Evolutionary conservation across 2,329 filamentous ascomycete species (phyloP).

Genomic region (Bretziella fagacearum): DNA sequence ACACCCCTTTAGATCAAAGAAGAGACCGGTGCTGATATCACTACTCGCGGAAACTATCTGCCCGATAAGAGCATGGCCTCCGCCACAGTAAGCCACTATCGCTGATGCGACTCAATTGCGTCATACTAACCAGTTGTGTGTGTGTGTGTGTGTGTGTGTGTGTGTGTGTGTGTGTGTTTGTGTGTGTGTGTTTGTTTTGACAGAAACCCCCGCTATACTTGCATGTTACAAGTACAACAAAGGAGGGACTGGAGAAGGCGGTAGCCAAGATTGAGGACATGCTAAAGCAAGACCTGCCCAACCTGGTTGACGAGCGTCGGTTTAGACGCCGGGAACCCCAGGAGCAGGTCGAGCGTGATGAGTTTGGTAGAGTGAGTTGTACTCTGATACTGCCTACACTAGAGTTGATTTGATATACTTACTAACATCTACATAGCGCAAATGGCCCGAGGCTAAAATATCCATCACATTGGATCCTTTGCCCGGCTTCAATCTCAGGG

Average conservation of each 20-base stretch:
- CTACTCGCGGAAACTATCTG: conserved; percentile 88
- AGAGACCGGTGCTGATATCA: conserved; percentile 99
- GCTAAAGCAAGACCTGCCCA: conserved; percentile 90
- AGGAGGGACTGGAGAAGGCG: conserved; percentile 79
- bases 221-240: conserved; percentile 83
- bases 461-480: conserved; percentile 80
- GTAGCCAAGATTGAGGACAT: conserved; percentile 80
- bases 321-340: conserved; percentile 69
- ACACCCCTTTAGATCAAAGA: conserved; percentile 72
- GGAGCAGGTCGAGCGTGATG: conserved; percentile 71
- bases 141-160: too few relatives aligned
- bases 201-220: conserved; percentile 92
- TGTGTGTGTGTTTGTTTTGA: too few relatives aligned
- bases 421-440: conserved; percentile 43
- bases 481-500: conserved; percentile 86
- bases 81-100: conserved; percentile 49
- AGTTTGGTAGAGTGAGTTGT: conserved; percentile 59
- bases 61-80: conserved; percentile 97
- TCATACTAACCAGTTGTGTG: conserved; percentile 16
- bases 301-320: conserved; percentile 82
- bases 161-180: too few relatives aligned
- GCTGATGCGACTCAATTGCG: neutral
- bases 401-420: neutral
- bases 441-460: conserved; percentile 97
- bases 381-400: conserved; percentile 5